Conservation (phyloP, 2,329 filamentous ascomycete genomes). For the Apiospora saccharicola region DNA sequence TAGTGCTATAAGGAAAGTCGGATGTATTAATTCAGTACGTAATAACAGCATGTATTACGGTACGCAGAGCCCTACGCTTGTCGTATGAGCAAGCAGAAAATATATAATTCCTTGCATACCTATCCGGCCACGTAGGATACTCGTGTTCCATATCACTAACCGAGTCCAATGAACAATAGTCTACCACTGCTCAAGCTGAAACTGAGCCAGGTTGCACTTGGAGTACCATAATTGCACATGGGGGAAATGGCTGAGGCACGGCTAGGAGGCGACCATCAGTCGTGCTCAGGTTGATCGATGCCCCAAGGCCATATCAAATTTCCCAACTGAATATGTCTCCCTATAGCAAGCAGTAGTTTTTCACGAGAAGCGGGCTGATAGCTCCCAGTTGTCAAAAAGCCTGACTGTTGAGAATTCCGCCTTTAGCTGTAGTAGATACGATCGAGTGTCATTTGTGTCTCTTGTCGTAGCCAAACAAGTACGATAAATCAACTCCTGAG, state of each 20-base stretch:
- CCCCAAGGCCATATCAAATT: not conserved
- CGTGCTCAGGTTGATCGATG: not conserved
- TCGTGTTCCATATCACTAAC: too few species aligned
- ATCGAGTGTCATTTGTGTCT: not conserved
- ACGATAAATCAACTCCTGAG: too few species aligned
- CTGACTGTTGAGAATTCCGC: not conserved
- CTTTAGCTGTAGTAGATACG: not conserved
- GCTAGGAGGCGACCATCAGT: not conserved
- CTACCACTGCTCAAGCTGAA: not conserved
- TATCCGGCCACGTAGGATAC: not conserved
- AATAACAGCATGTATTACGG: not conserved
- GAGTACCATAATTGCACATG: not conserved
- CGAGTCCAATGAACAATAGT: too few species aligned
- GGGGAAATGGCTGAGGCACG: not conserved
- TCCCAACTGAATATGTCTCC: too few species aligned
- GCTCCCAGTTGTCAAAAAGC: not conserved
- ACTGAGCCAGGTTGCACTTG: not conserved
- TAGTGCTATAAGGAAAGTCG: too few species aligned
- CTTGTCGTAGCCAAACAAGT: too few species aligned
- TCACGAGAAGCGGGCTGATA: not conserved
- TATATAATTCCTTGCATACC: not conserved
- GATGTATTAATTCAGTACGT: too few species aligned
- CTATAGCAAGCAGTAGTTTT: not conserved
- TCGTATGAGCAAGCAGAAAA: not conserved
- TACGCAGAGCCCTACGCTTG: not conserved